phyloP scores from a whole-genome alignment of 176 grass and related monocot species.

The Saccharum officinarum region DNA sequence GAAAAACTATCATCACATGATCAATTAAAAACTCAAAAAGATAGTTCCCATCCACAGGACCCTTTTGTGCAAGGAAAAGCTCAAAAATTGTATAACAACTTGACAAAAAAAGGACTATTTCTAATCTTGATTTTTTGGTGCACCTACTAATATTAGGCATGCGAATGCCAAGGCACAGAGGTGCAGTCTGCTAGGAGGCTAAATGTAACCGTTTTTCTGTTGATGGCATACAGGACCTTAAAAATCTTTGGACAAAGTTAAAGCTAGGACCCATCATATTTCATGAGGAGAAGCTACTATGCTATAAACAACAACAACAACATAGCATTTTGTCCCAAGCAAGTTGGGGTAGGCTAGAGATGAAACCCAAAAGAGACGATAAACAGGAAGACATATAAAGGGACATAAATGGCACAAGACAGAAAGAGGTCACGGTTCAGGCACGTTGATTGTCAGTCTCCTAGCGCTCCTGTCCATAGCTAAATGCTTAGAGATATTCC shows the following conservation, averaged over 20 bases:
- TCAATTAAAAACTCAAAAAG: neutral
- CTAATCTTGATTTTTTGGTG: neutral
- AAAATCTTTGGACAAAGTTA: neutral
- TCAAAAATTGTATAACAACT: neutral
- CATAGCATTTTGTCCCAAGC: no score
- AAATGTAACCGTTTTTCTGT: neutral
- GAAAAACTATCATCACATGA: neutral
- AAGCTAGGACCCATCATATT: neutral
- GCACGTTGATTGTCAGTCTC: no score
- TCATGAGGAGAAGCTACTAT: slow-evolving; percentile 4
- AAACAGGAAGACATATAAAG: no score
- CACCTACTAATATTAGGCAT: slow-evolving; percentile 11
- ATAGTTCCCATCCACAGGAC: neutral
- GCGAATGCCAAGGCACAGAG: neutral
- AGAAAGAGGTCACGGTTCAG: no score
- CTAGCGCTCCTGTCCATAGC: no score
- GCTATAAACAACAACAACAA: no score
- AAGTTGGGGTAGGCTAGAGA: no score
- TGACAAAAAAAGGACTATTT: neutral
- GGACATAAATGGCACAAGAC: no score
- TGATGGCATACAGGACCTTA: neutral
- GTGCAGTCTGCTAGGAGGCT: slow-evolving; percentile 6
- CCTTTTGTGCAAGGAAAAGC: neutral
- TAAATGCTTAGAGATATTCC: no score
- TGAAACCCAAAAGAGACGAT: no score